phyloP scores from a whole-genome alignment of 805 yeast species.

The Myxozyma neotropica region DNA sequence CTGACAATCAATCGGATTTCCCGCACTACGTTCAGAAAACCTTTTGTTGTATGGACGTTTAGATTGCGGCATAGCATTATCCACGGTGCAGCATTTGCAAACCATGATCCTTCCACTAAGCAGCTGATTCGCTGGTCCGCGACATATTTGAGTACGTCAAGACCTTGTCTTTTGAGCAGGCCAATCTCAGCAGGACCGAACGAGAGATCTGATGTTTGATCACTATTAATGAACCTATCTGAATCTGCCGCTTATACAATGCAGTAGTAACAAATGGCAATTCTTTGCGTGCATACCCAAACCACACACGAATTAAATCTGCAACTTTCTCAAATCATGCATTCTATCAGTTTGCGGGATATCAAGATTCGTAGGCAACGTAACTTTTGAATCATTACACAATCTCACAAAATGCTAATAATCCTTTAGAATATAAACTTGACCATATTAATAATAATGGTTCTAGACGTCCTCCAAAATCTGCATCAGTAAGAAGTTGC shows the following conservation, averaged over 20 bases:
- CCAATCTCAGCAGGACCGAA: slow-evolving; percentile 10
- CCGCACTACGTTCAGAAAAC: neutral
- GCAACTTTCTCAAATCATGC: slow-evolving; percentile 13
- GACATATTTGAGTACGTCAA: slow-evolving; percentile 10
- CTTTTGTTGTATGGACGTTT: neutral
- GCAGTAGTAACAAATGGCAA: neutral
- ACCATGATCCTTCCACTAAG: slow-evolving; percentile 25
- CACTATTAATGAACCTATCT: slow-evolving; percentile 8
- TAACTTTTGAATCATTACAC: slow-evolving; percentile 15
- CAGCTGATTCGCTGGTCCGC: slow-evolving; percentile 18
- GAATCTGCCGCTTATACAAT: slow-evolving; percentile 9
- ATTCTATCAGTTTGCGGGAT: neutral
- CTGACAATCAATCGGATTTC: too few species aligned
- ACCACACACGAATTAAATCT: slow-evolving; percentile 13
- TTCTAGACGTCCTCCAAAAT: neutral
- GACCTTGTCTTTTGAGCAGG: slow-evolving; percentile 1
- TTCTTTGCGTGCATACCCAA: neutral
- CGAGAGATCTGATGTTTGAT: neutral
- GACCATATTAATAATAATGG: slow-evolving; percentile 23
- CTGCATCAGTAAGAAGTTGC: neutral
- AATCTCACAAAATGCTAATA: slow-evolving; percentile 13
- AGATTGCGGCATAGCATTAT: neutral
- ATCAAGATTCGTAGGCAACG: neutral
- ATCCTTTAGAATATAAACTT: slow-evolving; percentile 17
- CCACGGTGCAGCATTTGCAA: neutral